Evolutionary conservation across 495 filamentous ascomycete genomes (phyloP), one percentile per base, ranked within the genome.

Genomic region (Aspergillus biplanus): DNA sequence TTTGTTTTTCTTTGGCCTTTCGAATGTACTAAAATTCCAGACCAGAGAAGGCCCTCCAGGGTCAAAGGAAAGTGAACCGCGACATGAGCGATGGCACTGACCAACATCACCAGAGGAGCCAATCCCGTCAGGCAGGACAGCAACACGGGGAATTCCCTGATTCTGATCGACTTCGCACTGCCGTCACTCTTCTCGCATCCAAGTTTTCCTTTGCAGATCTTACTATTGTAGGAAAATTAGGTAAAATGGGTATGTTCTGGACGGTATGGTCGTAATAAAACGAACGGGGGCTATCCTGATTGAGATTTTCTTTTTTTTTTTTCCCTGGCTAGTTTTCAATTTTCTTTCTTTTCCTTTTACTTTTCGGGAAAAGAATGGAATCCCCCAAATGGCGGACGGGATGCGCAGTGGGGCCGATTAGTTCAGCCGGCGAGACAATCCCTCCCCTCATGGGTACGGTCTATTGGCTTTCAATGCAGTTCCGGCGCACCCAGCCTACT

Each of bases 311-410:
- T 48, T 39, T 52, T 46, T 16, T 57, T 54, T 48, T 48, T 42
- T 16, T 49, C 37, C 56, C 60, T 42, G 3, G 37, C 37, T 55
- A n/a, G 15, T 44, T 34, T 52, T 57, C 32, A n/a, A 21, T 59
- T 48, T 27, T 58, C 33, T 46, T 48, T 59, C 16, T 59, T 34
- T 55, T 52, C 55, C 50, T 47, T 62, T 35, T 55, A 50, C 50
- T 35, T 59, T 56, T 66, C 42, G 62, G 63, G 62, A 37, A 34
- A 61, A 55, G 56, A 39, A 52, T 33, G 39, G 33, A 53, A 61
- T 53, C 47, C 62, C 63, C 65, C 62, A 70, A 69, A 59, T 66
- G 64, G 67, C 63, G 61, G 67, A 66, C 64, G 67, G 67, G 67
- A 69, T 59, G 61, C 64, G 42, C 67, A 62, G 67, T 62, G 67